Evolutionary conservation across 2,329 filamentous ascomycete species (phyloP), one percentile per base, ranked within the genome.

Genomic region (Dactylellina parvicollis): DNA sequence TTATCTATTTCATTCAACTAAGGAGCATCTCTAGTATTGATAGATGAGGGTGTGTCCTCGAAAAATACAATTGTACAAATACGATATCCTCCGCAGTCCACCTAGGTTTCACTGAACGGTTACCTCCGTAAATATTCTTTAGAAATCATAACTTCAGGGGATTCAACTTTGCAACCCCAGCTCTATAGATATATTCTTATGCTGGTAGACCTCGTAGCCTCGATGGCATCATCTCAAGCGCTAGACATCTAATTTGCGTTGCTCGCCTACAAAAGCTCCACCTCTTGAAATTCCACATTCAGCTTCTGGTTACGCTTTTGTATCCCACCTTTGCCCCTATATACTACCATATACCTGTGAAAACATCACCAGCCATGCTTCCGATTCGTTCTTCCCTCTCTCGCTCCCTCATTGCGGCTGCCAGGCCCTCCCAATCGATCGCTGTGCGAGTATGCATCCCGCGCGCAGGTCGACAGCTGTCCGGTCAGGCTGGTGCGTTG

Each of bases 331-430:
- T 9, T 14, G 20, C 44, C 24, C 16, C 16, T 42, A 10, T 26
- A n/a, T 3, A 30, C 20, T 12, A 10, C 5, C 5, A 4, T 7
- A 26, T 30, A 28, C 30, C 5, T 2, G 8, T 22, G 18, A 54
- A 54, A 2, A 49, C 12, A 49, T 28, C 22, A 38, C 12, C 28
- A 28, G 36, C 26, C 4, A 69, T 69, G 64, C 46, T 69, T 20
- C 55, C 64, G 30, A 38, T 69, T 20, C 64, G 64, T 18, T 54
- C 55, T 16, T 30, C 47, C n/a, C n/a, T 70, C 12, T 54, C 65
- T 16, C 55, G 65, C 14, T 56, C 65, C 8, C 8, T 70, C 1
- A n/a, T 56, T 34, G 38, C 56, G 30, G 49, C 34, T 22, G 49
- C 61, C 3, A 8, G 52, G n/a, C 62, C 62, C 38, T 59, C 54